Percentiles rank a stretch among this genome's conserved stretches.
Evolutionary conservation across 306 rosid species (phyloP).

Genomic region (Cicer cuneatum): DNA sequence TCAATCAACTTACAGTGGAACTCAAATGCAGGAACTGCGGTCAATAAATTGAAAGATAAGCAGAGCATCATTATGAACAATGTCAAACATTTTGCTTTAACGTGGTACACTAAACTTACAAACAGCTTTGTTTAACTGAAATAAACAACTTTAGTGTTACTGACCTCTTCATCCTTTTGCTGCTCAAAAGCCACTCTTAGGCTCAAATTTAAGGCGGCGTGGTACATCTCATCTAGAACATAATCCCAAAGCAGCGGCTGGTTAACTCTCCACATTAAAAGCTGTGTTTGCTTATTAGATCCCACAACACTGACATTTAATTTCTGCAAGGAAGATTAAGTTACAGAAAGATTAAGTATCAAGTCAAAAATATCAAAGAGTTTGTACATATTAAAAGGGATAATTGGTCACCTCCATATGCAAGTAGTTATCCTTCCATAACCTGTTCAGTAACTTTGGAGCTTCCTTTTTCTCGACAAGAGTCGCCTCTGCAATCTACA

Average conservation of each 20-base stretch:
- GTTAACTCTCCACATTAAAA: conserved; percentile 78
- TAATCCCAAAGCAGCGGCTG: conserved; percentile 64
- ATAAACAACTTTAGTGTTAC: conserved; percentile 30
- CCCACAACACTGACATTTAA: conserved; percentile 33
- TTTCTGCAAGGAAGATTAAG: conserved; percentile 65
- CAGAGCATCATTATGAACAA: neutral
- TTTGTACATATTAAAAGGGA: conserved; percentile 20
- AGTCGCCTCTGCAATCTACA: conserved; percentile 73
- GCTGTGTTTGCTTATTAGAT: conserved; percentile 39
- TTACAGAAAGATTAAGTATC: conserved; percentile 1
- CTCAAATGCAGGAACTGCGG: conserved; percentile 19
- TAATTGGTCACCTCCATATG: conserved; percentile 75
- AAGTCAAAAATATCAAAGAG: conserved; percentile 19
- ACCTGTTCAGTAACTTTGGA: conserved; percentile 66
- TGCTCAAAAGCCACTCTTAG: conserved; percentile 63
- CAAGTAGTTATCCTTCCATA: conserved; percentile 87
- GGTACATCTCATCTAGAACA: conserved; percentile 87
- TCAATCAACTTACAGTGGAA: conserved; percentile 7
- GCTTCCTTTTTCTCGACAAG: conserved; percentile 85
- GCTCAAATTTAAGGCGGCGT: conserved; percentile 86
- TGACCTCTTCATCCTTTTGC: conserved; percentile 73
- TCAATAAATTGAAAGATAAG: conserved; percentile 5
- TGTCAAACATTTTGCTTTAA: neutral
- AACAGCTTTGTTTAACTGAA: neutral
- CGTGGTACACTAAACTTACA: neutral